Evolutionary conservation across 2,329 filamentous ascomycete genomes (phyloP).

Genomic region (Exophiala oligosperma): DNA sequence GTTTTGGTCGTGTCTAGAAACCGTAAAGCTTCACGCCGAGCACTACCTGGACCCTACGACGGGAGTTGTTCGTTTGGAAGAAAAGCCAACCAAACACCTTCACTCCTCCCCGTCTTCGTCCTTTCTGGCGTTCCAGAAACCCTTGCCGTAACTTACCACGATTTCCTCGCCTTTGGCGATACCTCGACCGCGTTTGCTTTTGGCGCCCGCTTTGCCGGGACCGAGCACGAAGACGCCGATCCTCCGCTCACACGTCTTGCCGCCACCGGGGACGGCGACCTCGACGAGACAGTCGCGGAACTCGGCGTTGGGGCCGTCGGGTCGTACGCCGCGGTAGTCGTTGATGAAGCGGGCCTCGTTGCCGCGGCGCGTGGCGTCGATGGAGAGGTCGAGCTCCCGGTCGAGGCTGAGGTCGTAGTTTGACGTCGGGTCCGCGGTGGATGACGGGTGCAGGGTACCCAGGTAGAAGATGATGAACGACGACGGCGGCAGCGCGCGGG

Average conservation of each 20-base stretch:
- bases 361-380: constrained; percentile 50
- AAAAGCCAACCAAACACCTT: no score
- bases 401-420: constrained; percentile 55
- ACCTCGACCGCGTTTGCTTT: constrained; percentile 24
- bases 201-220: constrained; percentile 49
- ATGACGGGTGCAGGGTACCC: constrained; percentile 49
- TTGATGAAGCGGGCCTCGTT: constrained; percentile 57
- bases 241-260: constrained; percentile 42
- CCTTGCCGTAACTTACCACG: constrained; percentile 56
- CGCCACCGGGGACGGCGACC: constrained; percentile 15
- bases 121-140: constrained; percentile 42
- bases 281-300: constrained; percentile 44
- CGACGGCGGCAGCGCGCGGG: constrained; percentile 48
- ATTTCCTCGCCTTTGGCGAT: constrained; percentile 52
- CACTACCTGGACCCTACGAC: no score
- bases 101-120: background rate
- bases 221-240: constrained; percentile 54
- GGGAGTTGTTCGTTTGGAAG: no score
- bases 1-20: no score
- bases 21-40: no score
- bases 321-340: constrained; percentile 51
- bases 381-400: constrained; percentile 48
- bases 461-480: constrained; percentile 52
- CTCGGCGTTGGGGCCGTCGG: constrained; percentile 38
- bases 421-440: constrained; percentile 41